Percentiles rank a stretch among this genome's conserved stretches.
Conservation (phyloP, 805 yeast genomes). For the Wickerhamomyces bisporus region DNA sequence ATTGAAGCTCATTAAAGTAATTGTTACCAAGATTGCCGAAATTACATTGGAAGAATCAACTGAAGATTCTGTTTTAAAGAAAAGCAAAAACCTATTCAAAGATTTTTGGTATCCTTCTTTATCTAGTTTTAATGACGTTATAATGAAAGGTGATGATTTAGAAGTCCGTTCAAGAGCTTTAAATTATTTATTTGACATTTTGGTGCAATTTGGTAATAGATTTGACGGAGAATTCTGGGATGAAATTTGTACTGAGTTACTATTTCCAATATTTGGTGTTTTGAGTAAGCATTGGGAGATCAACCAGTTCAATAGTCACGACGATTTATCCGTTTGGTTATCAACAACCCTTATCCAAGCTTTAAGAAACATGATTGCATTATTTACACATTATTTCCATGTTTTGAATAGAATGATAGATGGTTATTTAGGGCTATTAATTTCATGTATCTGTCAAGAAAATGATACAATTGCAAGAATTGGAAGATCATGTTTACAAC, state of each 20-base stretch:
- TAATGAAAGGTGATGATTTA: slow-evolving; percentile 89
- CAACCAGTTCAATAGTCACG: slow-evolving; percentile 62
- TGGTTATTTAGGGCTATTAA: slow-evolving; percentile 71
- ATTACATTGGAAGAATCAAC: slow-evolving; percentile 27
- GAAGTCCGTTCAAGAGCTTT: slow-evolving; percentile 91
- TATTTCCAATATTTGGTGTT: slow-evolving; percentile 88
- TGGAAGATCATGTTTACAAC: slow-evolving; percentile 85
- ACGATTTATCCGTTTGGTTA: slow-evolving; percentile 90
- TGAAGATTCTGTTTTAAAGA: slow-evolving; percentile 20
- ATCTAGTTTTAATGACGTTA: slow-evolving; percentile 78
- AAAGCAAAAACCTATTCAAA: slow-evolving; percentile 39
- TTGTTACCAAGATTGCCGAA: slow-evolving; percentile 56
- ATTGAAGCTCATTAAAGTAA: slow-evolving; percentile 61
- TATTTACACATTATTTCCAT: slow-evolving; percentile 79
- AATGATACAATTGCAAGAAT: slow-evolving; percentile 95
- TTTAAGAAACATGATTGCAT: slow-evolving; percentile 75
- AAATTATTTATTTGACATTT: slow-evolving; percentile 72
- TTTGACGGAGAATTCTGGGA: slow-evolving; percentile 82
- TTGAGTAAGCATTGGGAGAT: slow-evolving; percentile 72
- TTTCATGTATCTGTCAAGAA: slow-evolving; percentile 91
- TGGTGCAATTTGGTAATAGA: slow-evolving; percentile 72
- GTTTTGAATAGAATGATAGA: slow-evolving; percentile 68
- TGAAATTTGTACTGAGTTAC: slow-evolving; percentile 62
- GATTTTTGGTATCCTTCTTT: slow-evolving; percentile 85
- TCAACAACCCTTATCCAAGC: slow-evolving; percentile 97